Conservation (phyloP, 768 basidiomycete genomes). For the Erythrobasidium yunnanense region DNA sequence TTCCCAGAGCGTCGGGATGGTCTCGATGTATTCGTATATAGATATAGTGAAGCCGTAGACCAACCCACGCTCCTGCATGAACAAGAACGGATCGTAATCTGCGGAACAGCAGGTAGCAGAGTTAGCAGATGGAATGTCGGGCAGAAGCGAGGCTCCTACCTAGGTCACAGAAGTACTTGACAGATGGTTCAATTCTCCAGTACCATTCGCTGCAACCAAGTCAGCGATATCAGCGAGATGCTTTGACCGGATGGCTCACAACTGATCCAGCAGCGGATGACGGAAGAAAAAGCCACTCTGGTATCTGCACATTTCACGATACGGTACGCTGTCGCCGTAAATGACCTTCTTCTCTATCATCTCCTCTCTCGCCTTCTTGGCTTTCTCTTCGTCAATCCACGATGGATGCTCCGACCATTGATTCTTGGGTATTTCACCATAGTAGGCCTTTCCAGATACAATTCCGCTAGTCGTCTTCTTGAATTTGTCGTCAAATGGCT, state of each 20-base stretch:
- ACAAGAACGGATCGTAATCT: conserved; percentile 60
- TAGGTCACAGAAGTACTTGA: conserved; percentile 64
- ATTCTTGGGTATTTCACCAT: conserved; percentile 43
- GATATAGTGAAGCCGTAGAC: conserved; percentile 64
- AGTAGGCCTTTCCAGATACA: conserved; percentile 32
- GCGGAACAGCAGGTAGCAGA: conserved; percentile 20
- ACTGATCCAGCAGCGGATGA: conserved; percentile 48
- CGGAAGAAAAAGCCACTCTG: conserved; percentile 46
- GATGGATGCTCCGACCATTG: conserved; percentile 63
- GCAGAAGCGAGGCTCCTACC: conserved; percentile 27
- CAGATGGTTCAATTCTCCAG: conserved; percentile 80
- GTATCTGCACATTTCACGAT: conserved; percentile 88
- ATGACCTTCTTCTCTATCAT: conserved; percentile 54
- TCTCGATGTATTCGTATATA: conserved; percentile 63
- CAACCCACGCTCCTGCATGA: conserved; percentile 69
- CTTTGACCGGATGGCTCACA: neutral
- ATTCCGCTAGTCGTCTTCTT: conserved; percentile 46
- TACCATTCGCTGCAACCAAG: conserved; percentile 49
- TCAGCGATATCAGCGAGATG: conserved; percentile 45
- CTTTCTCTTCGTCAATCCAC: conserved; percentile 65
- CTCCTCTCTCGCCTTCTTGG: conserved; percentile 49
- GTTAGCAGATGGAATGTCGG: neutral
- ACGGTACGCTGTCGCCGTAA: conserved; percentile 49
- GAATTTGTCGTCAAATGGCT: conserved; percentile 61
- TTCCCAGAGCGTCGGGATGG: conserved; percentile 71